Base-by-base conservation (phyloP, 495 filamentous ascomycete species). In the Podospora pseudopauciseta region DNA sequence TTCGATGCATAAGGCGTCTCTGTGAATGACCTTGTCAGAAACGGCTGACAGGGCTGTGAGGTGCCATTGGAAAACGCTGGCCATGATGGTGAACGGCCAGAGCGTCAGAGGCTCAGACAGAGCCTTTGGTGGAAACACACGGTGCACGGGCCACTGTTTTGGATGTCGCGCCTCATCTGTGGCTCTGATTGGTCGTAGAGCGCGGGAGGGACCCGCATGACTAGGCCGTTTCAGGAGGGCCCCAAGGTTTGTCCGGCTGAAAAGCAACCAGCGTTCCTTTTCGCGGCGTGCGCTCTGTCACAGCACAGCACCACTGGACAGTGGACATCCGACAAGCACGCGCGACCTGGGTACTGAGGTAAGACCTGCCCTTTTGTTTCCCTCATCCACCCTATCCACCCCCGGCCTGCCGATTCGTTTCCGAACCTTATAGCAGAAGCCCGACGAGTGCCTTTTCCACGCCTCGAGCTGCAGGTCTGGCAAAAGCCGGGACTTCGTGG, bases 351-450 rank as follows among this genome's bases (percentile, higher is more conserved):
- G 73, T 70, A 74, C 75, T 71, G 75, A 78, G 76, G 76, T 78
- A 78, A 78, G 76, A 78, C 75, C 75, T 74, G 75, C 71, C 68
- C 68, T 75, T 76, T 75, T 69, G 58, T 73, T 76, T 70, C 67
- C 73, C 67, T 66, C 69, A 68, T 71, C 72, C 75, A 73, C 71
- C 71, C 71, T 72, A 70, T 75, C 70, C 73, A 70, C 73, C 75
- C 55, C 76, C 72, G 71, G 72, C 67, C 66, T 71, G 70, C 73
- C 73, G 71, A 72, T 74, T 73, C 64, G 71, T 70, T 49, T 49
- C 39, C 39, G 39, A 49, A 49, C 9, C 9, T 11, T 49, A 18
- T 49, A 5, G 39, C 9, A 13, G 15, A 16, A 16, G 7, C 23
- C 23, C 23, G 23, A 23, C 39, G 7, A 11, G 39, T 49, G 39